A percentile compares a stretch with the other conserved stretches of the same genome.
phyloP scores from a whole-genome alignment of 805 yeast species.

The Babjeviella inositovora region DNA sequence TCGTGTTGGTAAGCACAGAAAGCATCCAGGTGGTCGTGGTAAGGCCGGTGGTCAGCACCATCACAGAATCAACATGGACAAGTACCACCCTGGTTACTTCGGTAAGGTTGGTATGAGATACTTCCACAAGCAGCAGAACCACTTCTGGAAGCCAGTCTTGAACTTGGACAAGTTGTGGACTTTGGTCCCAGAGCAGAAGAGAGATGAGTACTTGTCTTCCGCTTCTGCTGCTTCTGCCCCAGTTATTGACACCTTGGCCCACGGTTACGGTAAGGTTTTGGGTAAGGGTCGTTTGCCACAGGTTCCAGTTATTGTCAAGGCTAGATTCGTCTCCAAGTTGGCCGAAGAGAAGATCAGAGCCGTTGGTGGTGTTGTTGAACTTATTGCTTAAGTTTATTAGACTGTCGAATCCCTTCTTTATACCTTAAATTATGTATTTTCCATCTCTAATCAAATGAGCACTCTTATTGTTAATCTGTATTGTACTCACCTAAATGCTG shows the following conservation, averaged over 20 bases:
- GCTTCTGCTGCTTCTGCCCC: constrained; percentile 87
- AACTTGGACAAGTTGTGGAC: constrained; percentile 99
- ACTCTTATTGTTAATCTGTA: no score
- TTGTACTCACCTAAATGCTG: no score
- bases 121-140: constrained; percentile 92
- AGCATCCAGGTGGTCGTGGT: constrained; percentile 99
- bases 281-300: constrained; percentile 98
- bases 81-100: constrained; percentile 99
- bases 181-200: constrained; percentile 82
- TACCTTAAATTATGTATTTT: no score
- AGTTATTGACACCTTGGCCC: constrained; percentile 97
- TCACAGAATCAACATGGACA: constrained; percentile 99
- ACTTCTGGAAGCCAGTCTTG: constrained; percentile 95
- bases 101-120: constrained; percentile 99
- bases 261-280: constrained; percentile 99
- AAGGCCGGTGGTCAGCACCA: constrained; percentile 99
- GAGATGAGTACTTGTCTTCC: constrained; percentile 81
- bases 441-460: no score
- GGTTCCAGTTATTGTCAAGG: constrained; percentile 98
- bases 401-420: no score
- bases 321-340: constrained; percentile 96
- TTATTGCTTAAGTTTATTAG: constrained; percentile 82
- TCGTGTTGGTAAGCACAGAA: constrained; percentile 99
- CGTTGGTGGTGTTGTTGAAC: constrained; percentile 99
- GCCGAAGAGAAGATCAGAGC: constrained; percentile 99